Percentiles rank a stretch among this genome's conserved stretches.
Evolutionary conservation across 805 yeast species (phyloP).

Genomic region (Teunomyces panamensis): DNA sequence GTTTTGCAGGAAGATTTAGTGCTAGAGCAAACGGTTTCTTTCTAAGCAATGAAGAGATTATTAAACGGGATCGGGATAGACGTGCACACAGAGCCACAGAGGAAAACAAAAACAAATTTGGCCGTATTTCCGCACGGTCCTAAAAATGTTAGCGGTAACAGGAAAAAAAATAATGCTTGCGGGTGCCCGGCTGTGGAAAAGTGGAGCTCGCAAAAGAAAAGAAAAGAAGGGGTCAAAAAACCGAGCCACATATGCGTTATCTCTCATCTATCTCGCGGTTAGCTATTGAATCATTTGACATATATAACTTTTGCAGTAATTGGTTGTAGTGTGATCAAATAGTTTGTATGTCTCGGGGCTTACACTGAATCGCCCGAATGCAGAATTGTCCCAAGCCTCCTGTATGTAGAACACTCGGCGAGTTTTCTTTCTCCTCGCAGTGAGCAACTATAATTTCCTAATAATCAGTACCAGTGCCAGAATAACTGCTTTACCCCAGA

Average conservation of each 20-base stretch:
- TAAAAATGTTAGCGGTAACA: no score
- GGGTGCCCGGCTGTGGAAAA: neutral
- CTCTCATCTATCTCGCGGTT: no score
- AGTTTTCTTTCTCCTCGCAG: neutral
- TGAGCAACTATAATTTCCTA: neutral
- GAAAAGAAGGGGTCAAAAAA: neutral
- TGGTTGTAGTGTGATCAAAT: no score
- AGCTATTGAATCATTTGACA: no score
- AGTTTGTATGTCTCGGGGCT: no score
- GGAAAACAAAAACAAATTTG: no score
- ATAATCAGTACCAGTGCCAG: neutral
- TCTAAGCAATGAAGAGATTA: no score
- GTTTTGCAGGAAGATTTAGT: neutral
- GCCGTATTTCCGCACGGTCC: no score
- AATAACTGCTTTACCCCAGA: neutral
- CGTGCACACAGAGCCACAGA: neutral
- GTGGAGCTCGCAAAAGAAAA: neutral
- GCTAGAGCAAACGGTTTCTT: no score
- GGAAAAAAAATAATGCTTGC: neutral
- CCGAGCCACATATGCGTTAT: neutral
- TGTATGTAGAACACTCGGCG: neutral
- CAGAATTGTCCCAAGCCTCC: neutral
- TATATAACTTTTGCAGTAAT: no score
- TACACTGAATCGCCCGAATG: no score
- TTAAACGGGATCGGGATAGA: neutral